Conservation (phyloP, 2,329 filamentous ascomycete species). For the Colletotrichum somersetense region DNA sequence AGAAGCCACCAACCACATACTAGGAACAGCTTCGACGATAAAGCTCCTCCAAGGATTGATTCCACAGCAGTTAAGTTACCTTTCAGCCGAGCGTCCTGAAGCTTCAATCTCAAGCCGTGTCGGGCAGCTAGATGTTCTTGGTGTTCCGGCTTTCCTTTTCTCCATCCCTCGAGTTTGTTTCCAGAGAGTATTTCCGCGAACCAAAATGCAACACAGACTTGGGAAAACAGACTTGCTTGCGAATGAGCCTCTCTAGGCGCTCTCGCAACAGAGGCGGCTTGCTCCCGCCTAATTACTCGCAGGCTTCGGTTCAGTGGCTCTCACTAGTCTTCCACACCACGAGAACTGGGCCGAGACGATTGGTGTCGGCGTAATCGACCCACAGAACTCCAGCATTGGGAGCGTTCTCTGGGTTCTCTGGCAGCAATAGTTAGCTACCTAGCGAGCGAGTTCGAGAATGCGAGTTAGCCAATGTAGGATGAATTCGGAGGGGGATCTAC, state of each 20-base stretch:
- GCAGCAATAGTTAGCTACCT: neutral
- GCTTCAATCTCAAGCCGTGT: neutral
- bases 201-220: neutral
- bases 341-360: constrained; percentile 5
- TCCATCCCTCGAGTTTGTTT: neutral
- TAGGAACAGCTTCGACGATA: constrained; percentile 30
- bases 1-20: constrained; percentile 27
- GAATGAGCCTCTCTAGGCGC: neutral
- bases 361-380: constrained; percentile 18
- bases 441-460: neutral
- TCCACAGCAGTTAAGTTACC: constrained; percentile 24
- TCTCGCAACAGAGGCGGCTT: constrained; percentile 7
- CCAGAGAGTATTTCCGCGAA: neutral
- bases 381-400: neutral
- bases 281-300: neutral
- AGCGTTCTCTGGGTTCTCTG: neutral
- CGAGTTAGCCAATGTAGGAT: neutral
- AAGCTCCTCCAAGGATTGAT: constrained; percentile 34
- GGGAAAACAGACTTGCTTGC: constrained; percentile 1
- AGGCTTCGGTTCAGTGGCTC: constrained; percentile 7
- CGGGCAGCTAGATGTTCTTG: neutral
- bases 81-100: neutral
- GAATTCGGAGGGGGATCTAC: neutral
- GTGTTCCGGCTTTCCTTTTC: neutral
- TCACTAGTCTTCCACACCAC: constrained; percentile 5